Base-by-base conservation (phyloP, 345 rosid genomes). In the Lepidium didymum region DNA sequence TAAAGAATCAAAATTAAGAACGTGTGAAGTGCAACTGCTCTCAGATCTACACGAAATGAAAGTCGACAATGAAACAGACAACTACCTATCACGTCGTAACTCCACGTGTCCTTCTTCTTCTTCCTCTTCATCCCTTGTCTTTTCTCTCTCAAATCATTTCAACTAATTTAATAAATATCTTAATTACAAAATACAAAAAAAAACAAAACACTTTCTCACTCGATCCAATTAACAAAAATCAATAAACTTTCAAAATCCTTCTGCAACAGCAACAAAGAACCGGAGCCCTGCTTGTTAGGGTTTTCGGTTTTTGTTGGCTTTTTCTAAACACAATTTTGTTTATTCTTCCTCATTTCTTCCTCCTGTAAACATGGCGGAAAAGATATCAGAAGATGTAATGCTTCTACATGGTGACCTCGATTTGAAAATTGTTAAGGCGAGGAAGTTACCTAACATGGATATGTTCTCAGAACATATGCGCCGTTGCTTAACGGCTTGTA, bases 391-490 rank as follows among this genome's bases (percentile, higher is more conserved):
- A 38, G 68, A 72, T 43, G 44, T 36, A 21, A 45, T 56, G 57
- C 81, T 73, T 64, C 83, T 94, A 67, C 85, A 94, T 67, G 99
- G 99, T 2, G 90, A 92, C 83, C 79, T 92, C 9, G 92, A 90
- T 67, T 60, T 92, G 53, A 78, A 19, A 68, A 86, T 92, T 29
- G 64, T 84, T 7, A 64, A 78, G 33, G 98, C 96, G 11, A 79
- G 88, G 51, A 37, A 65, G 15, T 44, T 92, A 31, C 96, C 96
- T 10, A 90, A 86, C 80, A 82, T 86, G 98, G 97, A 91, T 68
- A 2, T 79, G 5, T 4, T 87, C 72, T 68, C 86, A 25, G 75
- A 63, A 1, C 73, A 56, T 29, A 33, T 93, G 64, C 89, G 92
- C 41, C 76, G 80, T 10, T 80, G 72, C 49, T 52, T 85, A 56